Conservation (phyloP, 2,329 filamentous ascomycete genomes). For the Phialocephala sp. region DNA sequence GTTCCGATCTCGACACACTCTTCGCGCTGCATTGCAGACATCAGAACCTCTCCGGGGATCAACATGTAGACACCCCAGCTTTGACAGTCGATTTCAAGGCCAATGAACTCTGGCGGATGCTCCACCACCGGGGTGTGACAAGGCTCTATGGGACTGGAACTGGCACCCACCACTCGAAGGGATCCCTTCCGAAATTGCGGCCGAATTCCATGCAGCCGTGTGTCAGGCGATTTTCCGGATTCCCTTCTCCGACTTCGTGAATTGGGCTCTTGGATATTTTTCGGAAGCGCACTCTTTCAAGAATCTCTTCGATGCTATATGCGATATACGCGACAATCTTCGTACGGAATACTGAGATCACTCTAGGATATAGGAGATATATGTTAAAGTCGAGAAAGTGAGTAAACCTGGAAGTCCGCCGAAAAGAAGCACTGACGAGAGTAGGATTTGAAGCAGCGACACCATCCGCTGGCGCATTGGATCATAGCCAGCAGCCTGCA, state of each 20-base stretch:
- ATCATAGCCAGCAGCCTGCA: slow-evolving; percentile 30
- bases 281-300: slow-evolving; percentile 20
- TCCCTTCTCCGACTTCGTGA: slow-evolving; percentile 30
- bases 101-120: slow-evolving; percentile 25
- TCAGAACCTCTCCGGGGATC: slow-evolving; percentile 10
- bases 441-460: slow-evolving; percentile 23
- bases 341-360: slow-evolving; percentile 20
- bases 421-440: slow-evolving; percentile 21
- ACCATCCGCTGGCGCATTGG: slow-evolving; percentile 26
- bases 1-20: slow-evolving; percentile 22
- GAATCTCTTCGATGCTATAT: slow-evolving; percentile 26
- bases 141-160: slow-evolving; percentile 26
- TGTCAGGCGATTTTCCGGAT: slow-evolving; percentile 27
- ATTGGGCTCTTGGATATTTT: slow-evolving; percentile 28
- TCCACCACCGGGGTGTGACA: slow-evolving; percentile 23
- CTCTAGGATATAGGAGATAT: slow-evolving; percentile 20
- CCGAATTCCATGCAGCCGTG: slow-evolving; percentile 27
- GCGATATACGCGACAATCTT: slow-evolving; percentile 25
- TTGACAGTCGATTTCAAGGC: slow-evolving; percentile 26
- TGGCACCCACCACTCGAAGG: slow-evolving; percentile 26
- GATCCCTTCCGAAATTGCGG: slow-evolving; percentile 25
- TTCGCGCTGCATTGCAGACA: too few species aligned
- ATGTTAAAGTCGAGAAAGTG: slow-evolving; percentile 29
- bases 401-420: slow-evolving; percentile 16
- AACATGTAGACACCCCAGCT: slow-evolving; percentile 17